Conservation (phyloP, 202 grass and related monocot species). For the Alloteropsis angusta region DNA sequence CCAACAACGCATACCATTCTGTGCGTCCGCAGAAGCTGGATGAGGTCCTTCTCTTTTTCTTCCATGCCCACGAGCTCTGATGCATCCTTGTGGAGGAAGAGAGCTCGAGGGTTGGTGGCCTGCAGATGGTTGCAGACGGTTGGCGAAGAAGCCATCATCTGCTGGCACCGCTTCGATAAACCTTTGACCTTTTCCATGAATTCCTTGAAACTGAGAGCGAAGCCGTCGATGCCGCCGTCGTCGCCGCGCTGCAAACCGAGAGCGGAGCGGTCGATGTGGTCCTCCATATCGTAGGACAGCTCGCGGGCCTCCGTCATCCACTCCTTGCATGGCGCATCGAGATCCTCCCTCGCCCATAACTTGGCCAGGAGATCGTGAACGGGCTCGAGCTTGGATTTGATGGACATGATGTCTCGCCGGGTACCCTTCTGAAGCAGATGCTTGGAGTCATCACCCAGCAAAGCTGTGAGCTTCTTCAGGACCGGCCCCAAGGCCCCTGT, state of each 20-base stretch:
- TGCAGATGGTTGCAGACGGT: neutral
- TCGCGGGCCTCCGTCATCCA: neutral
- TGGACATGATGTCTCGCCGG: neutral
- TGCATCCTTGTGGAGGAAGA: neutral
- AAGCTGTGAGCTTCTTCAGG: neutral
- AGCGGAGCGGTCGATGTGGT: neutral
- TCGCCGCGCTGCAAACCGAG: neutral
- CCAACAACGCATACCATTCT: neutral
- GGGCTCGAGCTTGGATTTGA: neutral
- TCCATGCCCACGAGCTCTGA: neutral
- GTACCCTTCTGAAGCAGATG: neutral
- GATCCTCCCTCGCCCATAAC: neutral
- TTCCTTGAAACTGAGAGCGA: no score
- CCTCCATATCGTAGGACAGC: neutral
- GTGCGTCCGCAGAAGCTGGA: neutral
- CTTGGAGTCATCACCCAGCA: neutral
- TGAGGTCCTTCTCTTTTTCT: neutral
- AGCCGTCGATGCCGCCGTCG: neutral
- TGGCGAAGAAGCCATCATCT: no score
- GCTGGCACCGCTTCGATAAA: neutral
- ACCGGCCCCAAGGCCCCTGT: neutral
- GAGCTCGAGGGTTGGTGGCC: neutral
- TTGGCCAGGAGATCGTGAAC: neutral
- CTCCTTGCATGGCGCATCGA: neutral
- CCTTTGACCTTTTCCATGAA: neutral